Base-by-base conservation (phyloP, 805 yeast genomes). In the Schwanniomyces sp. region DNA sequence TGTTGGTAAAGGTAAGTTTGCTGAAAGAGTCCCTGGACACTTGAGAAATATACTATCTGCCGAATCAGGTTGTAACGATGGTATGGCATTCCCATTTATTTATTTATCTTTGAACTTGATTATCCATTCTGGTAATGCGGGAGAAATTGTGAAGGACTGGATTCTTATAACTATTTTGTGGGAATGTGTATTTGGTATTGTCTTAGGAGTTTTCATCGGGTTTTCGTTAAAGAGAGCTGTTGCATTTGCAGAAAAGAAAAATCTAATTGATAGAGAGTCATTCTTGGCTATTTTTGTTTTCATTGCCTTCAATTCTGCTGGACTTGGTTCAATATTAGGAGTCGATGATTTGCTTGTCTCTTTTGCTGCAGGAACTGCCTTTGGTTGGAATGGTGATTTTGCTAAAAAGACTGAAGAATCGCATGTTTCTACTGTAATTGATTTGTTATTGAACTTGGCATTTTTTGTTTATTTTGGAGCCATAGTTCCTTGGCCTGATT, bases 81-180 rank as follows among this genome's bases (percentile, higher is more conserved):
- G 97, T 39, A 86, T 91, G 94, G 97, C 97, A 0, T 91, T 88
- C 61, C 97, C 97, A 0, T 91, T 91, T 61, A 87, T 88, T 24
- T 75, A 76, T 68, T 65, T 91, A 37, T 82, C 94, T 1, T 69
- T 89, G 51, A 79, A 85, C 60, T 62, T 90, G 41, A 79, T 91
- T 44, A 63, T 81, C n/a, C 82, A 86, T 61, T 76, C 78, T 27
- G 87, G 87, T 3, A 67, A 87, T 45, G 80, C 84, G 2, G 78
- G 82, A 3, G 82, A 80, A 52, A 87, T 91, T 49, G 79, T 90
- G 26, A 83, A 84, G 58, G 86, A 91, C 53, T 91, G 96, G 92
- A 74, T 91, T 48, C 72, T 84, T 47, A 69, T 87, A 26, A 87
- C 95, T 3, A 74, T 90, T 34, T 68, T 91, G 6, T 91, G 88